Evolutionary conservation across 2,329 filamentous ascomycete species (phyloP).

Genomic region (Calycina herbarum): DNA sequence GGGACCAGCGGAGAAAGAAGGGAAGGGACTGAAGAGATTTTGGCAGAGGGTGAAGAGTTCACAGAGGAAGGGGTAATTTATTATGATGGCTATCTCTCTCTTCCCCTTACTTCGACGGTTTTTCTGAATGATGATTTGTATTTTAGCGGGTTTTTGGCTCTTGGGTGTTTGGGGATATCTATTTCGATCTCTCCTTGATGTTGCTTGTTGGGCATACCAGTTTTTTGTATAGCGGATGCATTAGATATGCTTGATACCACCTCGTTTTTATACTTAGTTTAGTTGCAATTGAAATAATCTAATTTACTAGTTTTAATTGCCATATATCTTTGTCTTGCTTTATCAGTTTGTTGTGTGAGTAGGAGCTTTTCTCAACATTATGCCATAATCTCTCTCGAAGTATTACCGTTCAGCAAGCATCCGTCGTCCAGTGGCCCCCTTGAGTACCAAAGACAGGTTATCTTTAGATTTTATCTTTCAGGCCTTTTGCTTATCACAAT

Average conservation of each 20-base stretch:
- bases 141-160: conserved; percentile 3
- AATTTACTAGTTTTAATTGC: background rate
- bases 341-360: too few relatives aligned
- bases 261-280: background rate
- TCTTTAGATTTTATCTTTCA: too few relatives aligned
- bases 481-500: too few relatives aligned
- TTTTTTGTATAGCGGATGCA: conserved; percentile 4
- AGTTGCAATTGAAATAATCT: background rate
- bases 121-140: conserved; percentile 5
- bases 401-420: too few relatives aligned
- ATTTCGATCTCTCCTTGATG: background rate
- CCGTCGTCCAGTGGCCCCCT: too few relatives aligned
- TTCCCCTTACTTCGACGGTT: background rate
- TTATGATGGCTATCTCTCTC: background rate
- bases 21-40: conserved; percentile 59
- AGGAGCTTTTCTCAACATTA: too few relatives aligned
- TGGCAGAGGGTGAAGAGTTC: conserved; percentile 57
- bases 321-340: background rate
- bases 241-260: conserved; percentile 7
- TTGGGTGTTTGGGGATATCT: background rate
- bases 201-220: background rate
- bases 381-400: too few relatives aligned
- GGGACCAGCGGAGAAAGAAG: conserved; percentile 48
- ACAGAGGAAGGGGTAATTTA: conserved; percentile 24
- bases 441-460: too few relatives aligned